Base-by-base conservation (phyloP, 2,329 filamentous ascomycete species). In the Cytospora mali region DNA sequence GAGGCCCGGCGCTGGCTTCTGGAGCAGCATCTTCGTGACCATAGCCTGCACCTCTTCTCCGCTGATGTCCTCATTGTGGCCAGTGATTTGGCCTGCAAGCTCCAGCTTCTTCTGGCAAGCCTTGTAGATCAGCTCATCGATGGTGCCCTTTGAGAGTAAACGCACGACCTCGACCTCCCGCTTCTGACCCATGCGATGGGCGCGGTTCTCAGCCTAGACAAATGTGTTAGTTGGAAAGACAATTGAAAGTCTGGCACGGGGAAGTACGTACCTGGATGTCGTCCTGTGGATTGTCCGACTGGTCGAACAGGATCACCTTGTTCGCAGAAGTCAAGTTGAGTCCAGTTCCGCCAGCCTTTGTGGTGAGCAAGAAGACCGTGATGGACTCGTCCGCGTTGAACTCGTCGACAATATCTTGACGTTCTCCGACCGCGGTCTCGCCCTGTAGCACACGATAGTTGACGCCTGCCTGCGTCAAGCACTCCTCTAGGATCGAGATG, bases 221-320 rank as follows among this genome's bases (percentile, higher is more conserved):
- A 1, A 42, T 54, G 10, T 33, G 57, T 54, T 23, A 54, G 21
- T 10, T 4, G 14, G 14, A 1, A 5, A 11, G 29, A 4, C 14
- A 4, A 6, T 10, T 21, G 7, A 14, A 18, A n/a, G 35, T 16
- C n/a, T 14, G 21, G 25, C 9, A 46, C 5, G n/a, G n/a, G 16
- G 6, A 27, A 4, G 29, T 51, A 33, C 16, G 46, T 51, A 51
- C 57, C 75, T 99, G 95, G n/a, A 97, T 88, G 72, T 99, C 95
- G 69, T 98, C 94, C 73, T 99, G 95, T 0, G 95, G 95, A 70
- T 99, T 99, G 78, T 97, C 97, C n/a, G 89, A 92, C 67, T 91
- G 90, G 75, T 99, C 95, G 74, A 98, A 97, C 71, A 99, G 95
- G 75, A 99, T 87, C 69, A 99, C 94, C 77, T 97, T 98, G 80